Conservation (phyloP, 306 rosid genomes). For the Rubus parviflorus region DNA sequence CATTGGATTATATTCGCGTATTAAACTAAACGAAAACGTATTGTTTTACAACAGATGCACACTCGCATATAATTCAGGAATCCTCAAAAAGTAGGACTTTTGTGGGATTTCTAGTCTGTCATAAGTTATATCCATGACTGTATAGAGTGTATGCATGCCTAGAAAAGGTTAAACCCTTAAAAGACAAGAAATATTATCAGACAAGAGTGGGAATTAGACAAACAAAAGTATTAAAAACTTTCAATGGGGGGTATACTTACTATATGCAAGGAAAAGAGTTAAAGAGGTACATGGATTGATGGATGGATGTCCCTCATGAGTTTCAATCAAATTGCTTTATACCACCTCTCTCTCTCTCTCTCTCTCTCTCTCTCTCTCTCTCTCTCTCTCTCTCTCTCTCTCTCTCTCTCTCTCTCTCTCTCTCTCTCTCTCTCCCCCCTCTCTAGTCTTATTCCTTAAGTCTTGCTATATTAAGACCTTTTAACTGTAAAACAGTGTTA, state of each 20-base stretch:
- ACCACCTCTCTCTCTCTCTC: constrained; percentile 27
- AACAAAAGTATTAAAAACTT: constrained; percentile 24
- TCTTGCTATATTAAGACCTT: constrained; percentile 65
- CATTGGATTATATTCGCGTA: background rate
- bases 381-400: constrained; percentile 27
- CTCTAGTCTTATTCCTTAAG: constrained; percentile 44
- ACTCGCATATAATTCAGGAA: background rate
- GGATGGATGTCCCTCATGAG: constrained; percentile 42
- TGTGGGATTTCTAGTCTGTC: constrained; percentile 38
- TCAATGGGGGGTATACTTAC: constrained; percentile 26
- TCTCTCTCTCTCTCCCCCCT: background rate
- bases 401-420: constrained; percentile 23
- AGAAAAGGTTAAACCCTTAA: constrained; percentile 29
- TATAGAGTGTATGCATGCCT: constrained; percentile 16
- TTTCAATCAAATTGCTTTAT: constrained; percentile 44
- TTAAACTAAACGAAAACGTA: background rate
- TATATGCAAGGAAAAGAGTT: constrained; percentile 27
- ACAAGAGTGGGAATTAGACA: constrained; percentile 42
- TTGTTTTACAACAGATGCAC: background rate
- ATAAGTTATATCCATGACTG: constrained; percentile 30
- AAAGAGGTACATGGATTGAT: constrained; percentile 27
- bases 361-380: constrained; percentile 25
- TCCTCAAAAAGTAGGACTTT: background rate
- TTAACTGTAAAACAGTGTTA: constrained; percentile 64
- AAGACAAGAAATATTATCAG: constrained; percentile 36